Base-by-base conservation (phyloP, 305 asterid species). In the Salvia sclarea region DNA sequence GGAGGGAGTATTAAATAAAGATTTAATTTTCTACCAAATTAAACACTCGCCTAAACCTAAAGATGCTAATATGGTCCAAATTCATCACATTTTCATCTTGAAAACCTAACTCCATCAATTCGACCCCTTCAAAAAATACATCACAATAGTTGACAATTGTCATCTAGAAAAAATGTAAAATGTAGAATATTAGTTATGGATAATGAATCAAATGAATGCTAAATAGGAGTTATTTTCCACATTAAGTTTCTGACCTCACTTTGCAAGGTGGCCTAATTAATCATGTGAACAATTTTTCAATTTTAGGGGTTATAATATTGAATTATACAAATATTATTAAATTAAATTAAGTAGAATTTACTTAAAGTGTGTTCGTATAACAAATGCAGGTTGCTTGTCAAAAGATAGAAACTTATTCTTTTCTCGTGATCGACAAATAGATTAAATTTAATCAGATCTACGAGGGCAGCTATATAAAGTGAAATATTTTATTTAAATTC, bases 401-500 rank as follows among this genome's bases (percentile, higher is more conserved):
- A 1, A 49, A 9, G 20, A 8, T 3, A 49, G 0, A 18, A 49
- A 3, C 7, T 18, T 2, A 5, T 9, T 20, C 55, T 49, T 2
- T 8, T 17, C 12, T 8, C 6, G 16, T 65, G 55, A 38, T 14
- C 54, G 13, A 28, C 30, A 55, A 41, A 35, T 5, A 45, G 28
- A 45, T 28, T 9, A 63, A 17, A 20, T 11, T 57, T 31, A 41
- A 40, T 21, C 18, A 59, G 62, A 59, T 20, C 54, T 59, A 25
- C 14, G 30, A 30, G 28, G 30, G 35, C 14, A 9, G 4, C 22
- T 5, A 37, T 50, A 14, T 5, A 21, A 63, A 31, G 18, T 25
- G 66, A 41, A n/a, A 13, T 58, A 7, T 57, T 31, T 69, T 38
- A 7, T 45, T 17, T 68, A 21, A 12, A 69, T 60, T 33, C 37